A percentile compares a stretch with the other conserved stretches of the same genome.
Conservation (phyloP, 1,139 yeast species). For the Geotrichum citri-aurantii region DNA sequence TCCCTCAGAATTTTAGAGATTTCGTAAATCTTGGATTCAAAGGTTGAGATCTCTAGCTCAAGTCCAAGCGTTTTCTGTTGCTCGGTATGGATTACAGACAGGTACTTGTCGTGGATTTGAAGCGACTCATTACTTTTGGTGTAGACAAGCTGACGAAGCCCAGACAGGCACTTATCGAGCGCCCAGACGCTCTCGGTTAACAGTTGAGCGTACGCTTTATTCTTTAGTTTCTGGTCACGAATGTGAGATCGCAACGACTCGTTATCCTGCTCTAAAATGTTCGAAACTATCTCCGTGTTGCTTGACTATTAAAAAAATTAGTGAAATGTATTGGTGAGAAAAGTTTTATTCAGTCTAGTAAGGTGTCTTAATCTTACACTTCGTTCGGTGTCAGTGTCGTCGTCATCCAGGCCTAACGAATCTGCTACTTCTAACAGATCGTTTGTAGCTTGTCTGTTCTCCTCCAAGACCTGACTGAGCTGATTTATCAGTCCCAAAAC, state of each 20-base stretch:
- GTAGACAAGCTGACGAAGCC: constrained; percentile 26
- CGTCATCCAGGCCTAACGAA: constrained; percentile 24
- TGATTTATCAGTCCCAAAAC: constrained; percentile 28
- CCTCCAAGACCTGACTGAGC: constrained; percentile 25
- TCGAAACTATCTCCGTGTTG: constrained; percentile 5
- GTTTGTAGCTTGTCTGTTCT: constrained; percentile 29
- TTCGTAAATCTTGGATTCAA: constrained; percentile 24
- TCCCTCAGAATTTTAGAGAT: constrained; percentile 25
- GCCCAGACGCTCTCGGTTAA: constrained; percentile 22
- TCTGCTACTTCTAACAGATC: constrained; percentile 30
- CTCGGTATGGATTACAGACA: constrained; percentile 26
- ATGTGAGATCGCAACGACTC: constrained; percentile 21
- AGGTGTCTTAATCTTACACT: neutral
- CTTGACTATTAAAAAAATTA: constrained; percentile 1
- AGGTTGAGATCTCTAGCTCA: constrained; percentile 24
- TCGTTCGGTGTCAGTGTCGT: constrained; percentile 16
- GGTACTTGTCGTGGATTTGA: constrained; percentile 25
- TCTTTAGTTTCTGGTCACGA: constrained; percentile 19
- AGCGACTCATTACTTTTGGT: constrained; percentile 26
- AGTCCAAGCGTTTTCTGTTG: constrained; percentile 24
- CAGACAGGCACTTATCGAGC: constrained; percentile 25
- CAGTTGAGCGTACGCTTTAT: constrained; percentile 22
- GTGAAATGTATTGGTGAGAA: neutral
- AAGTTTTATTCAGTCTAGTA: neutral
- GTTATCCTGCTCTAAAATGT: constrained; percentile 18